Evolutionary conservation across 352 stramenopile genomes (phyloP), one percentile per base, ranked within the genome.

Genomic region (Pythium aphanidermatum): DNA sequence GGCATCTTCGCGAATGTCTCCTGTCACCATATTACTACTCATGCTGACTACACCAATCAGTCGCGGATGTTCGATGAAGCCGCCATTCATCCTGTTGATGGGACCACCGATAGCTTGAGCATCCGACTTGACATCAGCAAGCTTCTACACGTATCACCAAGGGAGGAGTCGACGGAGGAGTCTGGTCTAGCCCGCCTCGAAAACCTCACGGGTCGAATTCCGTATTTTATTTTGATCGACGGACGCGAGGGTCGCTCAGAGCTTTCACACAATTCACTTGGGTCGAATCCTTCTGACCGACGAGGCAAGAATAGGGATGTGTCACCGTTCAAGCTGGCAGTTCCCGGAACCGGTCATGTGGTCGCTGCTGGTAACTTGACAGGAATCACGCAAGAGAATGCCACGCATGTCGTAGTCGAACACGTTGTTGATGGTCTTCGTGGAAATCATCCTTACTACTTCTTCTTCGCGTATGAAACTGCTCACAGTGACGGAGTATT

Each of bases 381-480:
- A 3, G 52, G 57, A 13, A 58, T 83, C 14, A 53, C 32, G 0
- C 21, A 31, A 27, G 69, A 87, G 37, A 88, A 89, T 30, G 63
- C 59, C 1, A 70, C 65, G 16, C 63, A 75, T 13, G 6, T 87
- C 4, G 35, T 24, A 8, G 52, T 87, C 14, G 44, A 67, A 8
- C 70, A 66, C 14, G 55, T 61, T 2, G 47, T 90, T 3, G 16
- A 57, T n/a, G 50, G 59, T 0, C 51, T 92, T 1, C 30, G 53
- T 2, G 41, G 65, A 1, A 81, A 90, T 20, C 54, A 65, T 12
- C 44, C 51, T 13, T 89, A 92, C 53, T 62, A 67, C 24, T 59
- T 86, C 21, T 92, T 83, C 51, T 85, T 90, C 26, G 71, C 75
- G 2, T 86, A 86, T 38, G 81, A 92, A 36, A 88, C 77, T 2